A percentile compares a stretch with the other conserved stretches of the same genome.
phyloP scores from a whole-genome alignment of 2,329 filamentous ascomycete species.

The Colletotrichum lini region DNA sequence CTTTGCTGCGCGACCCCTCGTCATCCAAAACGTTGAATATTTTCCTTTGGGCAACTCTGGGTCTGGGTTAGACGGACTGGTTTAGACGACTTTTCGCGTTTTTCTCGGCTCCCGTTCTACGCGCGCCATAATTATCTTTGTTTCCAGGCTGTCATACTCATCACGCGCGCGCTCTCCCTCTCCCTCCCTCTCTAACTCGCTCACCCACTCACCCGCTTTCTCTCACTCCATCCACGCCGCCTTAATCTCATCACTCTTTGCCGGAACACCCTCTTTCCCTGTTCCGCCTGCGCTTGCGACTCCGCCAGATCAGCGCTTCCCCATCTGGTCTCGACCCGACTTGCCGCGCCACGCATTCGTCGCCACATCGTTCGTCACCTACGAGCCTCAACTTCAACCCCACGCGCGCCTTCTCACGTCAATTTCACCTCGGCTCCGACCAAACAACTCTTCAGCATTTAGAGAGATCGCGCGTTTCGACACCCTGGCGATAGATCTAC shows the following conservation, averaged over 20 bases:
- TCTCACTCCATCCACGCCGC: conserved; percentile 3
- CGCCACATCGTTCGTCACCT: not conserved
- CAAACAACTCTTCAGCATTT: conserved; percentile 21
- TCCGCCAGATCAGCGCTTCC: conserved; percentile 5
- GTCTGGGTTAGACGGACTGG: conserved; percentile 57
- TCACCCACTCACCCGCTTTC: not conserved
- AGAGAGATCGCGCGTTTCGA: conserved; percentile 37
- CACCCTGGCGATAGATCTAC: conserved; percentile 37
- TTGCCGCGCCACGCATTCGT: not conserved
- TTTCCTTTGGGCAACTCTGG: conserved; percentile 47
- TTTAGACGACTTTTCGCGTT: conserved; percentile 52
- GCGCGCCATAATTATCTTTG: conserved; percentile 42
- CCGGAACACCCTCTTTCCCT: conserved; percentile 8
- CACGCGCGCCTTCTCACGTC: conserved; percentile 16
- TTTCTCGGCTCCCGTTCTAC: conserved; percentile 38
- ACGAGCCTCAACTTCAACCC: conserved; percentile 13
- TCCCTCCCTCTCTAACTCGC: not conserved
- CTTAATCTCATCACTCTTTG: conserved; percentile 13
- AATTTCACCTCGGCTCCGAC: conserved; percentile 13
- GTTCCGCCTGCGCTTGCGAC: conserved; percentile 8
- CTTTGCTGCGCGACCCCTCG: conserved; percentile 33
- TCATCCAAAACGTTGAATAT: conserved; percentile 44
- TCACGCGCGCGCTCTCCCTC: not conserved
- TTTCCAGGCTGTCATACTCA: conserved; percentile 24
- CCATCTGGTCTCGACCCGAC: conserved; percentile 10